Evolutionary conservation across 2,329 filamentous ascomycete genomes (phyloP), one percentile per base, ranked within the genome.

Genomic region (Neocucurbitaria cava): DNA sequence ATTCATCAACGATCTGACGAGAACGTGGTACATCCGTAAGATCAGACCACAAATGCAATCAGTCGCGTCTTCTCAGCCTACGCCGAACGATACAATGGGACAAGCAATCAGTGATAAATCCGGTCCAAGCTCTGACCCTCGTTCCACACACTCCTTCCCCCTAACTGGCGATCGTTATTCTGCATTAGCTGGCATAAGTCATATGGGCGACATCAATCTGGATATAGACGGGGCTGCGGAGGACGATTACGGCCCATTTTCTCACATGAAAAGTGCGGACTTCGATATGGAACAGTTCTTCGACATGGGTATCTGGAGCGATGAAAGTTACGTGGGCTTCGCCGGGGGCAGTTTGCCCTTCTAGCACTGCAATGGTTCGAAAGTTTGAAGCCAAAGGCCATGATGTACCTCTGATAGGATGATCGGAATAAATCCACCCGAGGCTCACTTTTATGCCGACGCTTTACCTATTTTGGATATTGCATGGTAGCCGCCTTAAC

Each of bases 201-300:
- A 56, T 18, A 42, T 43, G 20, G 43, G 35, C 17, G 49, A 50
- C 3, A 39, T 36, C 46, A 45, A 15, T 18, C 35, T 44, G 20
- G 50, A 33, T n/a, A 46, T 56, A 17, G 49, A 50, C n/a, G 31
- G 47, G 20, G 46, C 15, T 5, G 41, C 9, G 7, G 49, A 54
- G 5, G 50, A 24, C 4, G 38, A 31, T 5, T 23, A 17, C 11
- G 69, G 70, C 24, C 61, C 68, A 1, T 65, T 72, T 41, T 52
- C 59, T 1, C 59, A 66, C 1, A 64, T 73, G 63, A 65, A 53
- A 24, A 49, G 55, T 42, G 28, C 39, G 3, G 65, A 75, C 41
- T 70, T 75, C 41, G 71, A 75, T 33, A 69, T 74, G 64, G 70
- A 71, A 30, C 62, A 63, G 15, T 69, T 75, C 30, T 65, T 74